Percentiles rank a stretch among this genome's conserved stretches.
Conservation (phyloP, 208 protist species). For the Acanthamoeba castellanii region DNA sequence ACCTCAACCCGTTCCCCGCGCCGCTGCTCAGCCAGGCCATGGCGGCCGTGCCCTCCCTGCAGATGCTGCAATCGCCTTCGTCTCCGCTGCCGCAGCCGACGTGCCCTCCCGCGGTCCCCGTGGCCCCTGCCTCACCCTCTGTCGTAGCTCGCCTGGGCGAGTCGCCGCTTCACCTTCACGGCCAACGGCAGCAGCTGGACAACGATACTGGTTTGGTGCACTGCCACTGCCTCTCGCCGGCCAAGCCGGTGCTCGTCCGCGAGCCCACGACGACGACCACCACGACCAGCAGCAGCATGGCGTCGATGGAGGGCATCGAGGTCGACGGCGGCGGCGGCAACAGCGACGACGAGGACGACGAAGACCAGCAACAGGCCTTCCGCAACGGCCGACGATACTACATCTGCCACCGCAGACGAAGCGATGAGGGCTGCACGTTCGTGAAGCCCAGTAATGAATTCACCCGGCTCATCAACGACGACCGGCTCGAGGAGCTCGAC, state of each 20-base stretch:
- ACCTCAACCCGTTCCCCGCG: background rate
- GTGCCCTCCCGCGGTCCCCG: too few species aligned
- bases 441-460: background rate
- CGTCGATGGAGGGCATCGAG: background rate
- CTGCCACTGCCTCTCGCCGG: constrained; percentile 4
- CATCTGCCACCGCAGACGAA: background rate
- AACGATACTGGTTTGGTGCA: background rate
- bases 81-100: too few species aligned
- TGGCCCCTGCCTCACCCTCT: too few species aligned
- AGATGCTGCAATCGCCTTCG: background rate
- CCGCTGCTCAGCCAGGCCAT: background rate
- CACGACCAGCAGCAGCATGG: too few species aligned
- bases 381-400: background rate
- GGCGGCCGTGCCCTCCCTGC: background rate
- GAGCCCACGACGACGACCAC: background rate
- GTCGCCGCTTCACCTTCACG: background rate
- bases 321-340: background rate
- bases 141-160: background rate
- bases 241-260: background rate
- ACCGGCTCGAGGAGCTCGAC: background rate
- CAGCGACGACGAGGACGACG: background rate
- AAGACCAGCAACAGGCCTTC: background rate
- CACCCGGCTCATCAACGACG: background rate
- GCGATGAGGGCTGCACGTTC: background rate
- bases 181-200: background rate